These are phyloP conservation scores for Capronia coronata DNA, from an alignment of 2,329 filamentous ascomycete genomes.

Conservation along the genomic window DNA sequence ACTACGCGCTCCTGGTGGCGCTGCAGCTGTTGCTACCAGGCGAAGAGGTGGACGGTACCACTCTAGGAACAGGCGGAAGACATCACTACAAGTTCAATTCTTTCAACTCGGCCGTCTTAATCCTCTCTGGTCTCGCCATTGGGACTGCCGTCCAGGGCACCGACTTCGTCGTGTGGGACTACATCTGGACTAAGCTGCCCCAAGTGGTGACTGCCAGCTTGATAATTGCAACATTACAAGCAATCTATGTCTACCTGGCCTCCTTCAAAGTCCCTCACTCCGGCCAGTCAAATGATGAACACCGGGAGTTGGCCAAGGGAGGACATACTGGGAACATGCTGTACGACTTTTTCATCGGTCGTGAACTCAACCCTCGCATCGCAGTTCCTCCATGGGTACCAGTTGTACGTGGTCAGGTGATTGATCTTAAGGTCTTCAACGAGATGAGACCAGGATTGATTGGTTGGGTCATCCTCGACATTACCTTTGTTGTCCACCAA, in stretches of 20 bases:
- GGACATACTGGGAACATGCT: slow-evolving; percentile 76
- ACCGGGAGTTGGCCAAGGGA: slow-evolving; percentile 73
- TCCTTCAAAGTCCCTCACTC: slow-evolving; percentile 69
- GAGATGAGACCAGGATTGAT: slow-evolving; percentile 89
- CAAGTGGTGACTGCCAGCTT: slow-evolving; percentile 80
- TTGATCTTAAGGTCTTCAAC: slow-evolving; percentile 85
- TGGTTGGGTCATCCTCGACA: slow-evolving; percentile 79
- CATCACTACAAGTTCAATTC: slow-evolving; percentile 80
- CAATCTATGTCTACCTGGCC: slow-evolving; percentile 71
- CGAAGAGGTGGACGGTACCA: slow-evolving; percentile 61
- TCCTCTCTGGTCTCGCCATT: slow-evolving; percentile 61
- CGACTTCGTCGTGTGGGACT: slow-evolving; percentile 83
- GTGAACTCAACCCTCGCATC: slow-evolving; percentile 85
- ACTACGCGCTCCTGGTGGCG: slow-evolving; percentile 69
- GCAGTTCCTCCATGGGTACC: slow-evolving; percentile 52
- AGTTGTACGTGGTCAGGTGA: slow-evolving; percentile 61
- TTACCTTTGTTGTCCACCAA: slow-evolving; percentile 78
- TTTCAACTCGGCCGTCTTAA: slow-evolving; percentile 67
- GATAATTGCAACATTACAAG: slow-evolving; percentile 64
- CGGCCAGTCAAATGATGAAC: slow-evolving; percentile 58
- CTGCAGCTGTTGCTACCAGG: slow-evolving; percentile 74
- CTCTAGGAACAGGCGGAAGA: slow-evolving; percentile 62
- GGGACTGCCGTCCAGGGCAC: slow-evolving; percentile 73
- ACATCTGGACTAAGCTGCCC: slow-evolving; percentile 83
- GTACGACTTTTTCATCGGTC: slow-evolving; percentile 96